These are phyloP conservation scores for Boletus reticulatus DNA, from an alignment of 768 basidiomycete genomes.

Conservation along the genomic window DNA sequence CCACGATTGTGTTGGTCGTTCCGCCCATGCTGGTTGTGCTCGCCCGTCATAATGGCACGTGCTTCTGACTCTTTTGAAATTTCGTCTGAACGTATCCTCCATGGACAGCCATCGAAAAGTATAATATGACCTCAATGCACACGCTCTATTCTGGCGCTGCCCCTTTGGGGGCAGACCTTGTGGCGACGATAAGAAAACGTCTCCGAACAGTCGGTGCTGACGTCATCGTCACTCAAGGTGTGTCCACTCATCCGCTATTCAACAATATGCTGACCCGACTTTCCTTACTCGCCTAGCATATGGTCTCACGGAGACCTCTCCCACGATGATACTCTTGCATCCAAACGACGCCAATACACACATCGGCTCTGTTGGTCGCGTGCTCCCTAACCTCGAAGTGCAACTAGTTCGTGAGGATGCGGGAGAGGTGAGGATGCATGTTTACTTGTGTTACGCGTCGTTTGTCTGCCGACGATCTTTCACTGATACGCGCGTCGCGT, in stretches of 20 bases:
- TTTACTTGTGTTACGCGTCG: no score
- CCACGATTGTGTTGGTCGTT: conserved; percentile 59
- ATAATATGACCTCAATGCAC: conserved; percentile 60
- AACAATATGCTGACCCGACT: background rate
- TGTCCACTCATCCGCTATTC: background rate
- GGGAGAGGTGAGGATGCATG: conserved; percentile 34
- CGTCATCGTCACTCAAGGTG: conserved; percentile 53
- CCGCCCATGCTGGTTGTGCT: conserved; percentile 85
- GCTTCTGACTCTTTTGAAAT: background rate
- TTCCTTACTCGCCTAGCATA: conserved; percentile 45
- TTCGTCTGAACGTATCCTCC: background rate
- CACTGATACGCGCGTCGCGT: background rate
- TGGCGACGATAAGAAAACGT: conserved; percentile 42
- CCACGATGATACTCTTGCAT: conserved; percentile 60
- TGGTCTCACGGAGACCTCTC: conserved; percentile 83
- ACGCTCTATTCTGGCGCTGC: conserved; percentile 75
- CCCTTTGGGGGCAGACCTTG: conserved; percentile 67
- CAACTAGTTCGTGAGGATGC: conserved; percentile 66
- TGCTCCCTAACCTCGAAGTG: conserved; percentile 76
- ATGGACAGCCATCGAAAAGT: conserved; percentile 54
- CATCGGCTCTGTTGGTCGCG: conserved; percentile 62
- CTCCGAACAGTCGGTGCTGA: conserved; percentile 41
- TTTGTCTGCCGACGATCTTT: background rate
- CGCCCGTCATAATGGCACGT: conserved; percentile 62
- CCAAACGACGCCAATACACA: conserved; percentile 42